These are phyloP conservation scores for Solanum raphanifolium DNA, from an alignment of 257 asterid species.

Conservation along the genomic window DNA sequence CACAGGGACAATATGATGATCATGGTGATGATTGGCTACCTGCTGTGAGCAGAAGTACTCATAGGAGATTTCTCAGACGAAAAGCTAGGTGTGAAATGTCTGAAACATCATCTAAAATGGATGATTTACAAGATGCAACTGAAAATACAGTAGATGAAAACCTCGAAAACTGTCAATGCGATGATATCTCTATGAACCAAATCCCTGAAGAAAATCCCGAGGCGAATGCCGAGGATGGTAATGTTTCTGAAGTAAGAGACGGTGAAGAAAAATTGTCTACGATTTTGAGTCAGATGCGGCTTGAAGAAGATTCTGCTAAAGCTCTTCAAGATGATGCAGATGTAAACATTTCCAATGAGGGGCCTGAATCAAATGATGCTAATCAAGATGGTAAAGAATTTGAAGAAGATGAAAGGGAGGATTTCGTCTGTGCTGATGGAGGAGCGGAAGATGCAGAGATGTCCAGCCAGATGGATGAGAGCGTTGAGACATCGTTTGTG, in stretches of 20 bases:
- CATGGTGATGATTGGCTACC: conserved; percentile 77
- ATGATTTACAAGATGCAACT: conserved; percentile 22
- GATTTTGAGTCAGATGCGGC: conserved; percentile 41
- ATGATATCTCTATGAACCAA: conserved; percentile 36
- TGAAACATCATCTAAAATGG: conserved; percentile 29
- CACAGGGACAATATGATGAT: conserved; percentile 61
- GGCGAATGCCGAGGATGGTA: conserved; percentile 7
- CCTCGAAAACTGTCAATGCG: conserved; percentile 29
- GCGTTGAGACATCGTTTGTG: conserved; percentile 23
- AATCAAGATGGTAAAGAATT: conserved; percentile 5
- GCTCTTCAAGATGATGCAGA: conserved; percentile 11
- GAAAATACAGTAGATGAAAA: conserved; percentile 29
- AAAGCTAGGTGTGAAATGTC: conserved; percentile 72
- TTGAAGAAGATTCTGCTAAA: conserved; percentile 36
- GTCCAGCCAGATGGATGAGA: conserved; percentile 34
- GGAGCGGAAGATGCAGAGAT: conserved; percentile 32
- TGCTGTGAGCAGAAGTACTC: conserved; percentile 90
- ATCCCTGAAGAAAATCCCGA: conserved; percentile 22
- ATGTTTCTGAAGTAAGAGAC: conserved; percentile 3
- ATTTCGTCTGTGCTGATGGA: conserved; percentile 18
- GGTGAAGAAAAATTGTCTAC: conserved; percentile 32
- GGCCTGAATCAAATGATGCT: conserved; percentile 7
- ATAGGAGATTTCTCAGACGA: conserved; percentile 81
- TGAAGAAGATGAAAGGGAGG: conserved; percentile 1
- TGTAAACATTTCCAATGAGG: conserved; percentile 2